Base-by-base conservation (phyloP, 306 rosid species). In the Trichosanthes truncata region DNA sequence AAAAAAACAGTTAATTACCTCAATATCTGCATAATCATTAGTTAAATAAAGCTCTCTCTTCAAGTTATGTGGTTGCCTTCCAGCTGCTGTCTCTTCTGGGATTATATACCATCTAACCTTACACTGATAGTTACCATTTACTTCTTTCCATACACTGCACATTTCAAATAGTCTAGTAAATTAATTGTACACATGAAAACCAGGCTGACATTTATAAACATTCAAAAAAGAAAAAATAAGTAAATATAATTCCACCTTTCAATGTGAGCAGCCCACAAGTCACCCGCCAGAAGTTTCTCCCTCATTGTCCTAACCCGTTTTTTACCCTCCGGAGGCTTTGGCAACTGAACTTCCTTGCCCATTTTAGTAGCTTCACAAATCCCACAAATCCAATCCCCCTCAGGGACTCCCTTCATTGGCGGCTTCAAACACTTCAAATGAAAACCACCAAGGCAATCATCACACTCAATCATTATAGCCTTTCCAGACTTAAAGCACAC, bases 1-100 rank as follows among this genome's bases (percentile, higher is more conserved):
- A 43, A 75, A 4, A 33, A 65, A 46, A 55, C 74, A 78, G 80
- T 45, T 73, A 84, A 55, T 73, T 63, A 92, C 98, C 98, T 95
- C 98, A 63, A 92, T 91, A 78, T 90, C 93, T 36, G 97, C 87
- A 80, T 84, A 89, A 53, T 95, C 98, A 60, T 91, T 95, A 4
- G 97, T 85, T 23, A 83, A 86, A 85, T 95, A 95, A 41, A 95
- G 87, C 90, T 95, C 98, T 84, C 97, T 89, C 80, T 87, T 83
- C 85, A 95, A 85, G 82, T 91, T 95, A 87, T 92, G 98, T 0
- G 98, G 83, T 59, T 95, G 98, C 82, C 98, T 83, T 78, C 98
- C 98, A 61, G 83, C 83, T 15, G 91, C 85, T 77, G 97, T 95
- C 92, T 91, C 98, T 79, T 92, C 96, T 6, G 98, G 98, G 74